phyloP scores from a whole-genome alignment of 1,284 basidiomycete genomes.

The Sparassis latifolia region DNA sequence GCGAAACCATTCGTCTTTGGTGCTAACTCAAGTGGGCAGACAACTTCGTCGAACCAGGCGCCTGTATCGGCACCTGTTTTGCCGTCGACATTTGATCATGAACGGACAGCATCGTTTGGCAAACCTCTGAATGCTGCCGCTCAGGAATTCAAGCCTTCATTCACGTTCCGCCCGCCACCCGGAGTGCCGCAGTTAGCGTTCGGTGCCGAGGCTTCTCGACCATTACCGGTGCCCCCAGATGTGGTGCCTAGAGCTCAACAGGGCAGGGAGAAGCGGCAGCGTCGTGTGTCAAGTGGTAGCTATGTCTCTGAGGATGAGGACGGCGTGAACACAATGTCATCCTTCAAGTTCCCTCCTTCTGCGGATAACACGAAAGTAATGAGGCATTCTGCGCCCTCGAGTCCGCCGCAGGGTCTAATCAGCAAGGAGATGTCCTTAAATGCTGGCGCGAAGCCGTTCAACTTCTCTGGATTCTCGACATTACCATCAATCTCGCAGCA shows the following conservation, averaged over 20 bases:
- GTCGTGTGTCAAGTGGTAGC: constrained; percentile 36
- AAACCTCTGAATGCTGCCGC: constrained; percentile 70
- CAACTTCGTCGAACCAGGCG: constrained; percentile 13
- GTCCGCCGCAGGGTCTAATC: constrained; percentile 26
- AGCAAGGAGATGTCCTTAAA: constrained; percentile 24
- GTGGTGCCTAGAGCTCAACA: constrained; percentile 35
- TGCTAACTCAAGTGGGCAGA: constrained; percentile 12
- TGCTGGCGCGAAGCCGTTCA: constrained; percentile 52
- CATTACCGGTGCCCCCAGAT: constrained; percentile 30
- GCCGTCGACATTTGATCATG: constrained; percentile 33
- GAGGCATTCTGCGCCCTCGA: constrained; percentile 39
- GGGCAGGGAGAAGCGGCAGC: constrained; percentile 72
- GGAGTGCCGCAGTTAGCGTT: constrained; percentile 54
- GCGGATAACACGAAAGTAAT: constrained; percentile 43
- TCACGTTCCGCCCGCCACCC: constrained; percentile 66
- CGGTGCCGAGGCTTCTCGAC: constrained; percentile 20
- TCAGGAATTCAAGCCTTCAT: constrained; percentile 74
- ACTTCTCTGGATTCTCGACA: constrained; percentile 46
- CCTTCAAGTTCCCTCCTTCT: constrained; percentile 66
- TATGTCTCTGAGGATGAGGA: constrained; percentile 43
- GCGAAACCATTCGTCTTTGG: constrained; percentile 81
- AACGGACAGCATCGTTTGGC: constrained; percentile 53
- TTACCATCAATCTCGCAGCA: constrained; percentile 10
- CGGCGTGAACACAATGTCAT: constrained; percentile 47
- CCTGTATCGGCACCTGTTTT: constrained; percentile 18